Base-by-base conservation (phyloP, 2,329 filamentous ascomycete species). In the Berkeleyomyces basicola region DNA sequence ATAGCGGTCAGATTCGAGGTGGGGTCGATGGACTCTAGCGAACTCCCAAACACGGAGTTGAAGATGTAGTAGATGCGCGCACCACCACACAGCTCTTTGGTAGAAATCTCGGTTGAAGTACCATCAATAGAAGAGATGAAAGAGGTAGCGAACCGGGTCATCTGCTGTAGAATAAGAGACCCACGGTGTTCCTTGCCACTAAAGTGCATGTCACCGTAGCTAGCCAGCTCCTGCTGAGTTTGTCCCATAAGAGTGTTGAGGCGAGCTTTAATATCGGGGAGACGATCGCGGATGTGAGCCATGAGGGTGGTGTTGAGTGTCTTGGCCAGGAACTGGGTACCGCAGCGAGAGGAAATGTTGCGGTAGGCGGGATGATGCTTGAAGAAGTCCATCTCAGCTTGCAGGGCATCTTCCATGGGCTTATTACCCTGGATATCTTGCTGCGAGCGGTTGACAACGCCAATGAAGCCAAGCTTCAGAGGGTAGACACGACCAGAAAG, bases 201-300 rank as follows among this genome's bases (percentile, higher is more conserved):
- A 72, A 99, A 99, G 69, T 95, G 88, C 77, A 93, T 95, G 72
- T 97, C 95, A 44, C 93, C 93, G 71, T 99, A 99, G 74, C 92
- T 96, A 51, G 93, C 93, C 63, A 99, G 80, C 73, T 99, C 93
- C 76, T 99, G 93, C 72, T 99, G 93, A 58, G 93, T 97, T 74
- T 99, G 93, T n/a, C 93, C 93, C 93, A 99, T 99, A 60, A 99
- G 78, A 0, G 93, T 99, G 74, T 99, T 99, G 66, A 99, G 80
- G 62, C 93, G 86, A 59, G 93, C 93, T 76, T 99, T 99, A 78
- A 99, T 99, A 73, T 99, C 93, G 39, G 93, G 93, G 69, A 99
- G 77, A 57, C 93, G 84, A 72, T 99, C 93, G 65, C 93, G 87
- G 71, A 99, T 99, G 71, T 99, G 93, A 31, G 84, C 77, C 93